Percentiles rank a stretch among this genome's conserved stretches.
Evolutionary conservation across 305 asterid genomes (phyloP).

Genomic region (Fraxinus platypoda): DNA sequence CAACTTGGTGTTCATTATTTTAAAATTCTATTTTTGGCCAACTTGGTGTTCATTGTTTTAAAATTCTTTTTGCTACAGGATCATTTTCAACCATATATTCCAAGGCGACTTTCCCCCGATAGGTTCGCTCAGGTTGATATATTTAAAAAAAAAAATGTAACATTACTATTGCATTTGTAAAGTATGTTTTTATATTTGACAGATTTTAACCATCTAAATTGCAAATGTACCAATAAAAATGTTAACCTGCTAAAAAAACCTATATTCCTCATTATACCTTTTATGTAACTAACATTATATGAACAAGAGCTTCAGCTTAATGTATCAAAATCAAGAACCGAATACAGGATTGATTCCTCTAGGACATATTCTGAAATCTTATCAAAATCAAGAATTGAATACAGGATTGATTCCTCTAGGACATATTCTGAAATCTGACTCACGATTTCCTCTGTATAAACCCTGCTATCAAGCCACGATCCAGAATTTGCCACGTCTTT

Average conservation of each 20-base stretch:
- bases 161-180: background rate
- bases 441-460: slow-evolving; percentile 33
- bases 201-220: background rate
- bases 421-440: slow-evolving; percentile 37
- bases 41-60: no score
- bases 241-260: background rate
- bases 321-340: slow-evolving; percentile 28
- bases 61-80: no score
- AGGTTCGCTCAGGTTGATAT: background rate
- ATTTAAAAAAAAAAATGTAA: background rate
- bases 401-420: slow-evolving; percentile 38
- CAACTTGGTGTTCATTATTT: no score
- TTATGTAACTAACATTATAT: background rate
- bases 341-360: slow-evolving; percentile 39
- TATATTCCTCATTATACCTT: background rate
- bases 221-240: background rate
- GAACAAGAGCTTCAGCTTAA: slow-evolving; percentile 18
- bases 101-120: background rate
- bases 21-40: background rate
- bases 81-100: no score
- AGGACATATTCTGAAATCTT: slow-evolving; percentile 38
- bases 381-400: slow-evolving; percentile 31
- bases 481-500: slow-evolving; percentile 33
- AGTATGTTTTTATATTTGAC: background rate
- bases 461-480: slow-evolving; percentile 42